Evolutionary conservation across 2,329 filamentous ascomycete species (phyloP).

Genomic region (Alternaria hordeiaustralica): DNA sequence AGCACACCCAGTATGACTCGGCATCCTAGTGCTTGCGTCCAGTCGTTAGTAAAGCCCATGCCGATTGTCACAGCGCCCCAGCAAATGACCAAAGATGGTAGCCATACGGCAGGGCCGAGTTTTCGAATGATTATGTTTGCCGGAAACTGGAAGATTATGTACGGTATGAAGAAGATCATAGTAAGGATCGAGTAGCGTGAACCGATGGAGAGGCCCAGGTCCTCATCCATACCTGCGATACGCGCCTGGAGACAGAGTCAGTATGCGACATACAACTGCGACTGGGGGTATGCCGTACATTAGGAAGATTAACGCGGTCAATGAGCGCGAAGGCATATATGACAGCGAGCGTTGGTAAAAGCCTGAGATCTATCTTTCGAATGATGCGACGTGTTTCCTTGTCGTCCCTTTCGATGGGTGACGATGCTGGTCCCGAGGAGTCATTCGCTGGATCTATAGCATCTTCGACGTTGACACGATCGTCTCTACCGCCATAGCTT

Average conservation of each 20-base stretch:
- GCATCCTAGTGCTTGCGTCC: constrained; percentile 18
- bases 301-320: constrained; percentile 25
- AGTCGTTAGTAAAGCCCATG: constrained; percentile 26
- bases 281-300: background rate
- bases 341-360: constrained; percentile 42
- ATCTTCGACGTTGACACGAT: background rate
- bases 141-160: constrained; percentile 36
- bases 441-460: background rate
- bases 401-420: constrained; percentile 6
- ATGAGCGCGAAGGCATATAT: constrained; percentile 34
- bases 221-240: constrained; percentile 23
- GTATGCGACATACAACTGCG: accelerated
- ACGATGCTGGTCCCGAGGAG: constrained; percentile 1
- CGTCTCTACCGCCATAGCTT: background rate
- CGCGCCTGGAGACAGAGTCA: background rate
- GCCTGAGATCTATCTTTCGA: constrained; percentile 45
- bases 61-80: constrained; percentile 28
- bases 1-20: constrained; percentile 24
- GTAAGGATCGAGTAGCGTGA: constrained; percentile 20
- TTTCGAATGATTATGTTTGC: constrained; percentile 35
- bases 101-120: constrained; percentile 35
- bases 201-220: constrained; percentile 20
- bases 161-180: constrained; percentile 17
- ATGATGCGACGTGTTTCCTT: constrained; percentile 40
- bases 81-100: constrained; percentile 30